Conservation (phyloP, 345 rosid species). For the Reutealis trisperma region DNA sequence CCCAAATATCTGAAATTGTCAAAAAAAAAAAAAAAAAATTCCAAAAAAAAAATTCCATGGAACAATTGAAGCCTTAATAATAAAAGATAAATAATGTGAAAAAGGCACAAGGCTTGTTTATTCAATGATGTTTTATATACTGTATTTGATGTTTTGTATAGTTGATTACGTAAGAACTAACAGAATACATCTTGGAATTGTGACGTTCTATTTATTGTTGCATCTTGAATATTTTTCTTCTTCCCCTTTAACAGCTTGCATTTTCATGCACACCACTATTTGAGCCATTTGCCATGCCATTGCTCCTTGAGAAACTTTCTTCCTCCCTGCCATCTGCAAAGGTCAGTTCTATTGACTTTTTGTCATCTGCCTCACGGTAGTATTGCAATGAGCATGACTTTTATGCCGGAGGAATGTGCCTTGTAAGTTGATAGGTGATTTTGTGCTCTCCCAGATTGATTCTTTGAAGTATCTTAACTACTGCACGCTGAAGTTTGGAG, state of each 20-base stretch:
- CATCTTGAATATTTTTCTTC: background rate
- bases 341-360: conserved; percentile 44
- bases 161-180: background rate
- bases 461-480: conserved; percentile 71
- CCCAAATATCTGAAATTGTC: background rate
- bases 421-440: conserved; percentile 15
- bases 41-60: background rate
- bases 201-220: background rate
- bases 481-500: conserved; percentile 69
- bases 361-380: conserved; percentile 3
- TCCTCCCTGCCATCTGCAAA: conserved; percentile 82
- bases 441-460: conserved; percentile 60
- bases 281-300: conserved; percentile 84
- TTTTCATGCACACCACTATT: conserved; percentile 80
- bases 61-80: background rate
- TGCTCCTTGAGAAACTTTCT: conserved; percentile 91
- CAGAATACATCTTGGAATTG: conserved; percentile 2
- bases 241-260: conserved; percentile 51
- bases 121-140: background rate
- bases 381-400: conserved; percentile 5
- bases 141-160: background rate
- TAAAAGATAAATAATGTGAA: background rate
- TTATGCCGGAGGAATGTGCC: conserved; percentile 1
- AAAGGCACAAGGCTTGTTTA: background rate
- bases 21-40: too few relatives aligned